Evolutionary conservation across 1,284 basidiomycete species (phyloP).

Genomic region (Tilletia indica): DNA sequence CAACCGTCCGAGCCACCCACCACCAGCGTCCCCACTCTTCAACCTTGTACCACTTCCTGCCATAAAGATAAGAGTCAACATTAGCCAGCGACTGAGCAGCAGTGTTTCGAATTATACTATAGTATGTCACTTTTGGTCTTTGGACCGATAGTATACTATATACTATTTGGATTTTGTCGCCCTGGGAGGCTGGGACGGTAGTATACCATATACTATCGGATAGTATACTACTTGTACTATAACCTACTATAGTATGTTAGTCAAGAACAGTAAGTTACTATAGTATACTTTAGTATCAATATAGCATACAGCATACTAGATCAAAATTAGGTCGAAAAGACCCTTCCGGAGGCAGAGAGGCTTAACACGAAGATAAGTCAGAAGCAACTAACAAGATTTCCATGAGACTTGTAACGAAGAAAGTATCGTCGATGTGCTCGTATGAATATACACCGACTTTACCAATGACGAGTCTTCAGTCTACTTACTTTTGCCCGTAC

Average conservation of each 20-base stretch:
- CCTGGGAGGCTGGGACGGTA: too few species aligned
- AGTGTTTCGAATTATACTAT: background rate
- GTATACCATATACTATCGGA: too few species aligned
- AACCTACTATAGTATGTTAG: too few species aligned
- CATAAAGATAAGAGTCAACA: background rate
- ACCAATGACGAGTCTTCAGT: too few species aligned
- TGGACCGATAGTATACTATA: too few species aligned
- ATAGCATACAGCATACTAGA: background rate
- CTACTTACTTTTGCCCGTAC: too few species aligned
- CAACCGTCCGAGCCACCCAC: background rate
- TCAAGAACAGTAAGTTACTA: too few species aligned
- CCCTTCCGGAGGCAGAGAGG: background rate
- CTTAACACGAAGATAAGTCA: background rate
- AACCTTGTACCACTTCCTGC: background rate
- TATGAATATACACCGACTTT: background rate
- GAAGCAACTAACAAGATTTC: background rate
- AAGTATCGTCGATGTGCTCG: background rate
- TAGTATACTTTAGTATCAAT: too few species aligned
- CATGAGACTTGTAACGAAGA: slow-evolving; percentile 5
- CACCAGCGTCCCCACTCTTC: background rate
- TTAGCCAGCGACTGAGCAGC: background rate
- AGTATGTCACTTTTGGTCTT: too few species aligned
- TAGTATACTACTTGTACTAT: too few species aligned
- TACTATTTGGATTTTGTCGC: too few species aligned
- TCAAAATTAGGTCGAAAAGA: background rate